Evolutionary conservation across 257 asterid genomes (phyloP).

Genomic region (Solanum dulcamara): DNA sequence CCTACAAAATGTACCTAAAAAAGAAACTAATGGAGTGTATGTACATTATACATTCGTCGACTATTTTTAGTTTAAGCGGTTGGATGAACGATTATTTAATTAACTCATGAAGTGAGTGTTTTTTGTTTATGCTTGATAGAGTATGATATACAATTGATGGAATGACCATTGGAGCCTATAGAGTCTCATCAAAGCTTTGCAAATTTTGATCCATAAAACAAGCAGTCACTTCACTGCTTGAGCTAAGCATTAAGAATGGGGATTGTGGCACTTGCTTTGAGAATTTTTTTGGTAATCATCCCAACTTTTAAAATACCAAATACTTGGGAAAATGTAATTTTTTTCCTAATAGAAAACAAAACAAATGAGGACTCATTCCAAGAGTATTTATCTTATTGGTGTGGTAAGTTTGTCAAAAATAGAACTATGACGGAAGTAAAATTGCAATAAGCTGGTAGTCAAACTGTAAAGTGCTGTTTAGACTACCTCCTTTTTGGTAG

Average conservation of each 20-base stretch:
- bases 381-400: too few relatives aligned
- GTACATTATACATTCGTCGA: background rate
- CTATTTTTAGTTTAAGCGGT: background rate
- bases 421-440: background rate
- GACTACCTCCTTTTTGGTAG: background rate
- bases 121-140: background rate
- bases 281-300: background rate
- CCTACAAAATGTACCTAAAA: background rate
- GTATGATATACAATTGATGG: background rate
- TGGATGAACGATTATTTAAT: background rate
- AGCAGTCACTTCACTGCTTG: background rate
- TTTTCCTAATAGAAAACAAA: too few relatives aligned
- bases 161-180: background rate
- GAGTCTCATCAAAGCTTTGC: background rate
- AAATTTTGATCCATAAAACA: background rate
- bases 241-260: background rate
- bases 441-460: background rate
- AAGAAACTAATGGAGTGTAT: background rate
- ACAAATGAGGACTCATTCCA: background rate
- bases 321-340: background rate
- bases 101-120: background rate
- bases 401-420: too few relatives aligned
- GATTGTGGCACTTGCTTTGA: background rate
- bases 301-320: background rate
- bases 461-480: background rate